Conservation (phyloP, 495 filamentous ascomycete species). For the Xylaria sp. region DNA sequence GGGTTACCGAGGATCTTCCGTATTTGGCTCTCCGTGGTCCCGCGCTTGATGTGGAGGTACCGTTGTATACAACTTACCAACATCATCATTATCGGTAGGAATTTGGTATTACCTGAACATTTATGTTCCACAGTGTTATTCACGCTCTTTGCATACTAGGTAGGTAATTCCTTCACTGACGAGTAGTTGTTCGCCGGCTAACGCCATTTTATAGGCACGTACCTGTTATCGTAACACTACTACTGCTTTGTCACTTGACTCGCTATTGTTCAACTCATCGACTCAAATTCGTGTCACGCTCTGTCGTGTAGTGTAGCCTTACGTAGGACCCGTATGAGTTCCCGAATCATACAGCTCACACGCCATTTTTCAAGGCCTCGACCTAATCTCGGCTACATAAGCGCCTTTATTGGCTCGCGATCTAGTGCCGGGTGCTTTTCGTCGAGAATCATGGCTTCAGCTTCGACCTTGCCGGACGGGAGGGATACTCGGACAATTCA, state of each 20-base stretch:
- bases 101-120: neutral
- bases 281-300: neutral
- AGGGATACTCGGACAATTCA: conserved; percentile 70
- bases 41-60: conserved; percentile 1
- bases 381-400: conserved; percentile 59
- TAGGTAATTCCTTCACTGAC: neutral
- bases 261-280: neutral
- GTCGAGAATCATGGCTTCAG: conserved; percentile 57
- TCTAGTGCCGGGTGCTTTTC: conserved; percentile 38
- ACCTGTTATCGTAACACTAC: neutral
- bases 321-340: conserved; percentile 65
- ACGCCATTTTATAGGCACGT: neutral
- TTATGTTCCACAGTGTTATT: neutral
- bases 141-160: neutral
- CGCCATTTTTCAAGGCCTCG: conserved; percentile 73
- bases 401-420: conserved; percentile 45
- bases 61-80: neutral
- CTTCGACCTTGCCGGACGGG: conserved; percentile 50
- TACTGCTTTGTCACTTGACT: neutral
- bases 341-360: conserved; percentile 73
- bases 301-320: neutral
- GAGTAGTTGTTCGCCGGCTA: neutral
- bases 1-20: conserved; percentile 24
- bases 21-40: neutral
- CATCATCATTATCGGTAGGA: neutral